Base-by-base conservation (phyloP, 2,329 filamentous ascomycete genomes). In the Ophiosphaerella narmari region DNA sequence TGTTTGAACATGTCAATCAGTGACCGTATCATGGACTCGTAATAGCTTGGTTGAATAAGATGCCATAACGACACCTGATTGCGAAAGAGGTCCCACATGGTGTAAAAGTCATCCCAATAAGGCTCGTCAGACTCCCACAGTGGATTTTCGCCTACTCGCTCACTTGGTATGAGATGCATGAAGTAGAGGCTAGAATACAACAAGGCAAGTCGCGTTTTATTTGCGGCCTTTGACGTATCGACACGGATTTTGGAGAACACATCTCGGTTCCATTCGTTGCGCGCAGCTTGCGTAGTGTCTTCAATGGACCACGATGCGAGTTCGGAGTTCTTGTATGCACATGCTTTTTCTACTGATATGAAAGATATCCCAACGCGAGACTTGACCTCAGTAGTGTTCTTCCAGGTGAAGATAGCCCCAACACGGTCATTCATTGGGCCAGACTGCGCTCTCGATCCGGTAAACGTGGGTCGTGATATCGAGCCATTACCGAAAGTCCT, bases 81-180 rank as follows among this genome's bases (percentile, higher is more conserved):
- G 7, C 87, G 78, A 60, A 87, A 90, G 0, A 83, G 81, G 63
- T 90, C 87, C 87, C 87, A 90, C 26, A 89, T 83, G 52, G 86
- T 88, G 65, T 89, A 90, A 50, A 86, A 89, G 1, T 86, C 88
- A 67, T 90, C 87, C 64, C 63, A 71, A 56, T 88, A 89, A 0
- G 86, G 87, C 67, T 89, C 86, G 5, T 77, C 77, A 24, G 81
- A 86, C 4, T 82, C 64, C 86, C 87, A 90, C 0, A 86, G 66
- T 1, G 86, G 86, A 44, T 90, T 90, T 64, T 90, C 87, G 0
- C 86, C 85, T 3, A 68, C 47, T 2, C 70, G 65, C 51, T 73
- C 67, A 36, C 65, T 70, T 0, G 69, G 70, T 18, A 73, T 71
- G 5, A 73, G 63, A 37, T 73, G 68, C 66, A 67, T 71, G 44